Percentiles rank a stretch among this genome's conserved stretches.
Conservation (phyloP, 176 grass and related monocot species). For the Musa beccarii region DNA sequence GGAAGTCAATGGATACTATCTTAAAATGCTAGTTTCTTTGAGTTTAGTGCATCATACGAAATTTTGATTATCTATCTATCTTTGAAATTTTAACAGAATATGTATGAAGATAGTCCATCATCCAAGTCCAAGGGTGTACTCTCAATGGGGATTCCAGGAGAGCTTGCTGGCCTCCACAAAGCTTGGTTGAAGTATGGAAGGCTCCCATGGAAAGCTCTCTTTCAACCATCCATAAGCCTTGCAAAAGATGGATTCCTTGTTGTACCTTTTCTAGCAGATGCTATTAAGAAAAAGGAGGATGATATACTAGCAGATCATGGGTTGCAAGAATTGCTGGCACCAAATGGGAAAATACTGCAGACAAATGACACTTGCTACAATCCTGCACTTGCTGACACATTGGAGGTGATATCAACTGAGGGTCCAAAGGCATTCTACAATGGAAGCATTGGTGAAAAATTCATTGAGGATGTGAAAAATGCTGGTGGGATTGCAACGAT, state of each 20-base stretch:
- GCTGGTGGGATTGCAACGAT: constrained; percentile 53
- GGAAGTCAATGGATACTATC: too few relatives aligned
- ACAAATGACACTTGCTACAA: constrained; percentile 65
- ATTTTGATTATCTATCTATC: too few relatives aligned
- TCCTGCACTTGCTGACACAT: constrained; percentile 38
- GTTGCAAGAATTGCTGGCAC: constrained; percentile 51
- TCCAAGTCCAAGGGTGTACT: constrained; percentile 52
- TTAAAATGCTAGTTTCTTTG: too few relatives aligned
- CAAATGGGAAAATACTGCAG: constrained; percentile 33
- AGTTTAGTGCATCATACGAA: too few relatives aligned
- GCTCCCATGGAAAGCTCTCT: constrained; percentile 54
- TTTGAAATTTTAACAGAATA: constrained; percentile 35
- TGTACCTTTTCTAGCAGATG: constrained; percentile 32
- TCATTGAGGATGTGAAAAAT: constrained; percentile 35
- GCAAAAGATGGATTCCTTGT: constrained; percentile 55
- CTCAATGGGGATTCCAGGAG: constrained; percentile 71
- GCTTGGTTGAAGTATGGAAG: constrained; percentile 63
- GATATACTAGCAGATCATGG: constrained; percentile 66
- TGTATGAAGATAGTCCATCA: constrained; percentile 52
- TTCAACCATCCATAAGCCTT: constrained; percentile 58
- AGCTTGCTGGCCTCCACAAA: constrained; percentile 67
- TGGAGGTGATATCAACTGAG: constrained; percentile 46
- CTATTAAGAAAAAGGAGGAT: constrained; percentile 21
- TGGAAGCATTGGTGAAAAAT: constrained; percentile 43
- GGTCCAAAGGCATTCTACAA: constrained; percentile 51